These are phyloP conservation scores for Heterobasidion irregulare DNA, from an alignment of 1,284 basidiomycete species.

Conservation along the genomic window DNA sequence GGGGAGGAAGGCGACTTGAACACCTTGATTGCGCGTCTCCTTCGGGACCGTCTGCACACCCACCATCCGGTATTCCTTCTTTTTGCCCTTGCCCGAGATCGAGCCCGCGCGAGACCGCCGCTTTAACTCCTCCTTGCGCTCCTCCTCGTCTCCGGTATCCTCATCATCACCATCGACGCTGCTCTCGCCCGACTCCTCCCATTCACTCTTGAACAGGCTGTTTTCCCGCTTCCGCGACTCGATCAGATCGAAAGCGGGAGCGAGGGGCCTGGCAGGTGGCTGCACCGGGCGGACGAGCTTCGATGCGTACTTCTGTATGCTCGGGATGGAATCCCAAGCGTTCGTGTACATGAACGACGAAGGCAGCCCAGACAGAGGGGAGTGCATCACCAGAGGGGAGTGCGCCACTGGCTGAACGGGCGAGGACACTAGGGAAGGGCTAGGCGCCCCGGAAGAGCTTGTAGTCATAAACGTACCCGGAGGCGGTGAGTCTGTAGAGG, in stretches of 20 bases:
- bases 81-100: conserved; percentile 28
- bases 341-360: conserved; percentile 60
- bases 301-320: conserved; percentile 70
- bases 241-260: conserved; percentile 38
- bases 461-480: conserved; percentile 37
- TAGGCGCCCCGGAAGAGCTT: conserved; percentile 22
- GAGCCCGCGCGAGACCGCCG: conserved; percentile 22
- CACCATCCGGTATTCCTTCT: conserved; percentile 42
- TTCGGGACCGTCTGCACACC: conserved; percentile 54
- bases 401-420: conserved; percentile 21
- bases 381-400: conserved; percentile 12
- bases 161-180: conserved; percentile 80
- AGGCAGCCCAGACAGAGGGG: conserved; percentile 36
- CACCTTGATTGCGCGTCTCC: conserved; percentile 39
- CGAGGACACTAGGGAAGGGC: conserved; percentile 4
- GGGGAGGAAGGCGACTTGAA: conserved; percentile 35
- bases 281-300: conserved; percentile 47
- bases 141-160: conserved; percentile 64
- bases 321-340: conserved; percentile 77
- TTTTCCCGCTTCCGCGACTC: conserved; percentile 30
- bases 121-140: conserved; percentile 24
- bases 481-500: conserved; percentile 54
- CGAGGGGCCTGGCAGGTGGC: conserved; percentile 30
- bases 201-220: conserved; percentile 34
- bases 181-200: conserved; percentile 50